Evolutionary conservation across 1,284 basidiomycete genomes (phyloP).

Genomic region (Fomes fomentarius): DNA sequence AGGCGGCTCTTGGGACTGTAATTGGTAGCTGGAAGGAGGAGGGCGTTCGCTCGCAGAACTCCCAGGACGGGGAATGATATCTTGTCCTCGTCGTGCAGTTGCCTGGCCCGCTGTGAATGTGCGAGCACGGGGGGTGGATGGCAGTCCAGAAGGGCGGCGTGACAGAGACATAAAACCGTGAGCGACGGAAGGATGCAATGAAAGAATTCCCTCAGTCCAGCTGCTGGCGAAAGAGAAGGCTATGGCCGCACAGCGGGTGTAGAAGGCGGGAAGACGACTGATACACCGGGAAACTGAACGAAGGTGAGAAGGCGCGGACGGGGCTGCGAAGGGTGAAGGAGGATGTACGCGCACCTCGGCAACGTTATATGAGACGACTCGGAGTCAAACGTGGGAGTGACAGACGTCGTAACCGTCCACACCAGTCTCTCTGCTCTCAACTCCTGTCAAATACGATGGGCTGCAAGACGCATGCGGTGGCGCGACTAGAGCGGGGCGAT

Average conservation of each 20-base stretch:
- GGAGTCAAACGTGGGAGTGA: constrained; percentile 17
- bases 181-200: neutral
- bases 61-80: constrained; percentile 22
- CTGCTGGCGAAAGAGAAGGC: constrained; percentile 17
- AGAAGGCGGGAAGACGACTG: constrained; percentile 21
- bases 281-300: constrained; percentile 16
- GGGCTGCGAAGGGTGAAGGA: neutral
- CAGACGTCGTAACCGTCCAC: constrained; percentile 18
- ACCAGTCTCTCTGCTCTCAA: constrained; percentile 6
- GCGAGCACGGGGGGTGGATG: constrained; percentile 31
- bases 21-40: constrained; percentile 20
- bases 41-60: constrained; percentile 29
- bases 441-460: constrained; percentile 1
- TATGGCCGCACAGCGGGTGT: constrained; percentile 27
- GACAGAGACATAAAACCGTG: constrained; percentile 28
- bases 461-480: neutral
- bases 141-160: constrained; percentile 33
- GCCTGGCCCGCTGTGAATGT: constrained; percentile 13
- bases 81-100: too few species aligned
- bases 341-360: constrained; percentile 2
- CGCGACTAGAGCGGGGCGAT: constrained; percentile 5
- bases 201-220: constrained; percentile 23
- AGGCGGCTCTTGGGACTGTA: constrained; percentile 4
- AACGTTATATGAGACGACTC: constrained; percentile 15
- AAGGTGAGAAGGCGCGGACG: constrained; percentile 6